These are phyloP conservation scores for Leccinellum rugosiceps DNA, from an alignment of 768 basidiomycete species.

Conservation along the genomic window DNA sequence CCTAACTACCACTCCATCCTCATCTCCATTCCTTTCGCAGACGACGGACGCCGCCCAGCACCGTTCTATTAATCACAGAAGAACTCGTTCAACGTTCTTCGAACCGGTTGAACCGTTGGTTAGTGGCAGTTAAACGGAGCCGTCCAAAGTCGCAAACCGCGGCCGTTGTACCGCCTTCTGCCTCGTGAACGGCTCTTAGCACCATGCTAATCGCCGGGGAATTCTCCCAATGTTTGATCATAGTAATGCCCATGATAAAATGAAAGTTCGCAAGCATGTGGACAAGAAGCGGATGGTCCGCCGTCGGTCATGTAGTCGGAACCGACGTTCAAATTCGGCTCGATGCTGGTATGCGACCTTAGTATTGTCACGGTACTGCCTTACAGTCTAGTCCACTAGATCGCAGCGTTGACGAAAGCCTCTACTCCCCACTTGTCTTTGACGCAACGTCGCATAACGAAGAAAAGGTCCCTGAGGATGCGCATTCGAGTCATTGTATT, in stretches of 20 bases:
- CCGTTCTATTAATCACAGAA: neutral
- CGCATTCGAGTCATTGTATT: neutral
- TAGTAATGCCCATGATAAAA: neutral
- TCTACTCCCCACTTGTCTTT: neutral
- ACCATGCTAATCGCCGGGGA: neutral
- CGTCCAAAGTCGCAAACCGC: neutral
- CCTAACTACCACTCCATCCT: neutral
- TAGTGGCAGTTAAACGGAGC: neutral
- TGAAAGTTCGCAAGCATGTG: neutral
- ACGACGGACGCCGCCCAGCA: neutral
- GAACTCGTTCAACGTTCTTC: too few relatives aligned
- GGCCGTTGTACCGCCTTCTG: neutral
- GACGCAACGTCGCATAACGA: neutral
- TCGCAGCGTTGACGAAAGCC: neutral
- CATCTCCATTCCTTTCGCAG: neutral
- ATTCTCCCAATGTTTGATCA: neutral
- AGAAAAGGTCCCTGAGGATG: neutral
- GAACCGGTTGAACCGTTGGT: neutral
- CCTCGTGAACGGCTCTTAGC: neutral
- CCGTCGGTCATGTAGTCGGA: neutral
- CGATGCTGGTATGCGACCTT: too few relatives aligned
- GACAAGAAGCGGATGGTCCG: neutral
- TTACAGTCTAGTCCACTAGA: neutral
- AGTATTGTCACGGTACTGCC: too few relatives aligned
- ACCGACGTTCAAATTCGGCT: neutral